Evolutionary conservation across 306 rosid species (phyloP).

Genomic region (Trichosanthes truncata): DNA sequence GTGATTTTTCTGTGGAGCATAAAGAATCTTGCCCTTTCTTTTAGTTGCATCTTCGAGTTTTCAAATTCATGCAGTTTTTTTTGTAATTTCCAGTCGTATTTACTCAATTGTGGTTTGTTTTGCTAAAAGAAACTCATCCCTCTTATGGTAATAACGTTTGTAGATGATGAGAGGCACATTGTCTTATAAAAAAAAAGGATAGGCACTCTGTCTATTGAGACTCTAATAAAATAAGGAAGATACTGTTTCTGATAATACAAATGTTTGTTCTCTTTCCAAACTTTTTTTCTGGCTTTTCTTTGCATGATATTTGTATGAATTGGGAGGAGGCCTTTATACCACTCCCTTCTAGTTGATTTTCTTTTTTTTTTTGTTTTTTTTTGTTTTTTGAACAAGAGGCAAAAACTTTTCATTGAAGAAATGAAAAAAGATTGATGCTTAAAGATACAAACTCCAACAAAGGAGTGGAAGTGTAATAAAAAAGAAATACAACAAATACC

Average conservation of each 20-base stretch:
- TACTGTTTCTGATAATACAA: neutral
- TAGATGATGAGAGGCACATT: neutral
- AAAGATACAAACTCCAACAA: no score
- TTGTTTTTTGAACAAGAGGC: no score
- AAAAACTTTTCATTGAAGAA: no score
- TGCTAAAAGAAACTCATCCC: neutral
- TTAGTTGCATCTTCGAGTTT: slow-evolving; percentile 14
- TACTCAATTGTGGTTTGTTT: neutral
- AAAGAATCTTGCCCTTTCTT: slow-evolving; percentile 9
- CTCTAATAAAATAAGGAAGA: neutral
- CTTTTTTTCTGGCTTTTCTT: no score
- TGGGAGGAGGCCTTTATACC: neutral
- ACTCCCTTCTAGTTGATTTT: neutral
- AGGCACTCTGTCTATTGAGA: neutral
- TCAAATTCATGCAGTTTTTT: neutral
- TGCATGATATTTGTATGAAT: no score
- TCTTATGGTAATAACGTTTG: neutral
- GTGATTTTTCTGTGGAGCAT: slow-evolving; percentile 38
- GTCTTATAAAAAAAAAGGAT: neutral
- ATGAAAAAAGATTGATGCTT: no score
- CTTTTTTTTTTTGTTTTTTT: no score
- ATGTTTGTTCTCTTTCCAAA: neutral
- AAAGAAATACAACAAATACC: neutral
- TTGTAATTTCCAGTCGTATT: neutral
- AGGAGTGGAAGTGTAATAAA: no score